Evolutionary conservation across 2,329 filamentous ascomycete species (phyloP).

Genomic region (Chalaropsis thielavioides): DNA sequence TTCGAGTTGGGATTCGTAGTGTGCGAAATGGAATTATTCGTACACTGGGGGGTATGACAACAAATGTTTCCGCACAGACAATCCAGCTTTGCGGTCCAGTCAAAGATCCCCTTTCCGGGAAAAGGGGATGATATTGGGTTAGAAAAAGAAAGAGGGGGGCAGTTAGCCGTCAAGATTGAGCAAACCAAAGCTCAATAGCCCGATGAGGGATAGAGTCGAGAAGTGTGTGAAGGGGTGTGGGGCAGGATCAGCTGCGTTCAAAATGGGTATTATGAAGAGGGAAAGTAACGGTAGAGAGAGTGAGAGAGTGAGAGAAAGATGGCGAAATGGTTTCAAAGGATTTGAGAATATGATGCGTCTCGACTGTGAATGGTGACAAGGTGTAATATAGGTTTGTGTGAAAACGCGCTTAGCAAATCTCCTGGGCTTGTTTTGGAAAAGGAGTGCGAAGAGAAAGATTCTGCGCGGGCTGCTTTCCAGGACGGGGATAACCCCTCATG

Average conservation of each 20-base stretch:
- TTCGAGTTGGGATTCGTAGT: conserved; percentile 2
- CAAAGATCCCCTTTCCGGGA: conserved; percentile 13
- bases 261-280: no score
- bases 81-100: conserved; percentile 14
- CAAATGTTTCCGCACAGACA: conserved; percentile 7
- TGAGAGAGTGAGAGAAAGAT: not conserved
- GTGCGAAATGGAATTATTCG: conserved; percentile 10
- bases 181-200: conserved; percentile 7
- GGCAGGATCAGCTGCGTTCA: not conserved
- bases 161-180: conserved; percentile 3
- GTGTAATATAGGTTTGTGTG: not conserved
- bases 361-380: not conserved
- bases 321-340: not conserved
- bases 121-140: conserved; percentile 11
- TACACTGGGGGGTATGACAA: conserved; percentile 13
- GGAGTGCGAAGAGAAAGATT: conserved; percentile 13
- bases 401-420: not conserved
- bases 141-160: conserved; percentile 10
- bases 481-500: conserved; percentile 17
- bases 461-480: conserved; percentile 15
- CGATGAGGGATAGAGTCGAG: conserved; percentile 9
- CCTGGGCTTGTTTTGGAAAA: not conserved
- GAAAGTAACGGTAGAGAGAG: no score
- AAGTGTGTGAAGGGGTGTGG: not conserved
- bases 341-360: not conserved